Evolutionary conservation across 2,329 filamentous ascomycete genomes (phyloP), one percentile per base, ranked within the genome.

Genomic region (Neonectria faginata): DNA sequence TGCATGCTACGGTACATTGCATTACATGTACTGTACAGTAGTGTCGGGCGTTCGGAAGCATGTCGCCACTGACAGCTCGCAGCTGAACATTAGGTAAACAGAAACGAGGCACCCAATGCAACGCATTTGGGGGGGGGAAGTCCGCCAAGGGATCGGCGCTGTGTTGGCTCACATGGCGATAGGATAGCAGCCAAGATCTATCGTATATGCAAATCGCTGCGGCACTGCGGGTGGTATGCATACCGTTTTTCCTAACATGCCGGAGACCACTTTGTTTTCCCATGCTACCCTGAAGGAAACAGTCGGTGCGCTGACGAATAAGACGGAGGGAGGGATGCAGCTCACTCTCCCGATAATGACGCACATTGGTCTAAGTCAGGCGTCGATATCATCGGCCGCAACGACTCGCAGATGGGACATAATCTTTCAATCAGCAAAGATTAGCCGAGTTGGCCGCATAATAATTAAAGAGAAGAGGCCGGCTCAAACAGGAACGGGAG

Each of bases 201-300:
- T 63, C 60, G 65, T 63, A 54, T 57, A 61, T 65, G 51, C 44
- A 70, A 42, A 57, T 52, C 20, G 16, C 53, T 27, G 12, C 39
- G 9, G 39, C 41, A 27, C 52, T 56, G 54, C 44, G 42, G 14
- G 36, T 8, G 27, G n/a, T 16, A 54, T 59, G 36, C 56, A 39
- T 31, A 29, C 29, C 25, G 27, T 29, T 50, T 50, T 39, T 36
- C 33, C 56, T 50, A n/a, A 36, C n/a, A 20, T 51, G 45, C 36
- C 12, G 33, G 44, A n/a, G 44, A n/a, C 50, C 18, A 29, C 27
- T 41, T 18, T 41, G 20, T 12, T 27, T 14, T 33, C 29, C 18
- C 20, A 42, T 53, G 16, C 39, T 22, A 5, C 41, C 29, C 20
- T 39, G 29, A 18, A 16, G 22, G 8, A 27, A n/a, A 11, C n/a